These are phyloP conservation scores for Rhododendron simsii DNA, from an alignment of 148 eudicot species.

Conservation along the genomic window DNA sequence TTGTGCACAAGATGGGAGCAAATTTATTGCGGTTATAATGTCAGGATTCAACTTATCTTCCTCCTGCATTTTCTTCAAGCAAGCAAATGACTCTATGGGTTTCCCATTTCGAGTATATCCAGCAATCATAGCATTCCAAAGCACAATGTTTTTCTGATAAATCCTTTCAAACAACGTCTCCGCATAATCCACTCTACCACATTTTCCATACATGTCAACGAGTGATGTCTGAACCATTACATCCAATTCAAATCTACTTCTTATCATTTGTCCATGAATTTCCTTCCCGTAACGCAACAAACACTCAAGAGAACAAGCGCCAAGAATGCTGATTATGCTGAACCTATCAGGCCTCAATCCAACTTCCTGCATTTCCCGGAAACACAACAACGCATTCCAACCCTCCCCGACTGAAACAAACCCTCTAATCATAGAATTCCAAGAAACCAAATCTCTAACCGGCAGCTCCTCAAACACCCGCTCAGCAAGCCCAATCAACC, in stretches of 20 bases:
- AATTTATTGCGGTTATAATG: slow-evolving; percentile 45
- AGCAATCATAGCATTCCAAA: slow-evolving; percentile 63
- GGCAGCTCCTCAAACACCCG: slow-evolving; percentile 47
- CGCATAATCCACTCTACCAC: slow-evolving; percentile 44
- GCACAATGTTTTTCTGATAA: slow-evolving; percentile 31
- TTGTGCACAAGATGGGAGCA: slow-evolving; percentile 59
- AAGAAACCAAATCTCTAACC: slow-evolving; percentile 58
- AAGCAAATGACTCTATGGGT: slow-evolving; percentile 36
- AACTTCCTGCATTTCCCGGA: slow-evolving; percentile 38
- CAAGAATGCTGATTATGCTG: slow-evolving; percentile 45
- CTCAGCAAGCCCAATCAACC: slow-evolving; percentile 39
- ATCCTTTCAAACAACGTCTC: slow-evolving; percentile 33
- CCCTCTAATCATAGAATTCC: slow-evolving; percentile 77
- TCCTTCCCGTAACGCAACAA: slow-evolving; percentile 51
- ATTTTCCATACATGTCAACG: slow-evolving; percentile 73
- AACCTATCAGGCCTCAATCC: slow-evolving; percentile 48
- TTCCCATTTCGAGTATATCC: slow-evolving; percentile 36
- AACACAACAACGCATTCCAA: slow-evolving; percentile 32
- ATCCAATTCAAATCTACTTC: slow-evolving; percentile 37
- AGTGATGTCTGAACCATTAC: slow-evolving; percentile 57
- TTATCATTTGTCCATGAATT: slow-evolving; percentile 49
- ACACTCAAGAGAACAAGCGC: slow-evolving; percentile 52
- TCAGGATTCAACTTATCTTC: slow-evolving; percentile 45
- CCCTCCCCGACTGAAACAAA: slow-evolving; percentile 55
- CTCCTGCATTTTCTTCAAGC: slow-evolving; percentile 49